Base-by-base conservation (phyloP, 2,329 filamentous ascomycete genomes). In the Monosporascus ibericus region DNA sequence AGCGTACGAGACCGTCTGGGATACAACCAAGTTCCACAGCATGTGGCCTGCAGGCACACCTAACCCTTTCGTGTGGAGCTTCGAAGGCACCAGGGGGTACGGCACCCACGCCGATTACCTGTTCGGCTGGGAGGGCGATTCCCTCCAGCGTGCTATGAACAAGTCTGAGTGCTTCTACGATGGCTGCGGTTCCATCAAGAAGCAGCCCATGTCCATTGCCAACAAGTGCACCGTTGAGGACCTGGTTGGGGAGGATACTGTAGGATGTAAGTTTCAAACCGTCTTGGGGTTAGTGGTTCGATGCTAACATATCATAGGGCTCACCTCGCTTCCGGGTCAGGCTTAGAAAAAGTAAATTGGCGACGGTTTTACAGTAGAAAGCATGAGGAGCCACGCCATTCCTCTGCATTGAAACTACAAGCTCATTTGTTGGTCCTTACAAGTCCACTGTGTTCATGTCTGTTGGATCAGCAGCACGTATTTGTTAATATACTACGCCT, bases 1-100 rank as follows among this genome's bases (percentile, higher is more conserved):
- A 11, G 64, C 65, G 0, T 66, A 73, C 61, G 74, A 77, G 58
- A 73, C 75, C 38, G 74, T 76, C 61, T 76, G 74, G 70, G 69
- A 75, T 51, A 72, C 70, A 8, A 64, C 66, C 22, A 60, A 63
- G 51, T 74, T 74, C 57, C 71, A 70, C 54, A 62, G 68, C 64
- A 55, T 72, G 48, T 68, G 69, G 70, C 63, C 63, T 5, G 60
- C 65, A 40, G 66, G 68, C 42, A 59, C 65, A 3, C 62, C 63
- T 0, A 64, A 66, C 54, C 65, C 65, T 1, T 68, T 69, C 40
- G 63, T 68, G 9, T 66, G 62, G 58, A 68, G 63, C 49, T 67
- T 64, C 55, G 59, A 67, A 44, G 66, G 67, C 34, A 58, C 55
- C 30, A 65, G 60, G 6, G 68, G 70, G 2, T 71, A 65, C 47